These are phyloP conservation scores for Tuber melanosporum DNA, from an alignment of 495 filamentous ascomycete species.

Conservation along the genomic window DNA sequence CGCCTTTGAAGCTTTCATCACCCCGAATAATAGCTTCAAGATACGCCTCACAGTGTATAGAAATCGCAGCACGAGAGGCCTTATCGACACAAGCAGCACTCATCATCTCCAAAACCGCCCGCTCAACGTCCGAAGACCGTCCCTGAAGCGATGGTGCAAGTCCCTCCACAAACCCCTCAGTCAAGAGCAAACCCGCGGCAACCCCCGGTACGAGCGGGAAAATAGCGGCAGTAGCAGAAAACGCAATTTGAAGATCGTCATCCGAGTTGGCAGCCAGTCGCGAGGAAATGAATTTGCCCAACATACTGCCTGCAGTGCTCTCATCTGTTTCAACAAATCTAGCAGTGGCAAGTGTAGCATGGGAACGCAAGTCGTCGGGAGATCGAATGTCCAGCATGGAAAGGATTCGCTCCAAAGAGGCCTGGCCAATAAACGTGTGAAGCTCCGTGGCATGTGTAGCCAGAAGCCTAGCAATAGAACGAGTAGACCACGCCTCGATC, in stretches of 20 bases:
- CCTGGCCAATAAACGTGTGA: constrained; percentile 54
- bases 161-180: constrained; percentile 65
- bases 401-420: constrained; percentile 58
- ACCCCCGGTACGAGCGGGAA: constrained; percentile 75
- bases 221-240: constrained; percentile 77
- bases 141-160: constrained; percentile 37
- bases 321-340: constrained; percentile 59
- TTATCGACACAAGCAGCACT: constrained; percentile 82
- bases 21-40: constrained; percentile 65
- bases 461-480: constrained; percentile 58
- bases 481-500: constrained; percentile 54
- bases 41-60: constrained; percentile 74
- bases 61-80: constrained; percentile 68
- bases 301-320: constrained; percentile 51
- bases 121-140: constrained; percentile 56
- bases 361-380: constrained; percentile 53
- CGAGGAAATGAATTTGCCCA: constrained; percentile 52
- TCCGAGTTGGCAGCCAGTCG: constrained; percentile 51
- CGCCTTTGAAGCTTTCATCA: constrained; percentile 51
- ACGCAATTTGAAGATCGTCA: constrained; percentile 64
- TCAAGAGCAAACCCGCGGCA: constrained; percentile 69
- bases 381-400: constrained; percentile 55
- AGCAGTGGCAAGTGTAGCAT: constrained; percentile 60
- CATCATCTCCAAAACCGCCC: constrained; percentile 75
- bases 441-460: constrained; percentile 54